Base-by-base conservation (phyloP, 192 early-diverging fungal genomes). In the Thamnidium elegans region DNA sequence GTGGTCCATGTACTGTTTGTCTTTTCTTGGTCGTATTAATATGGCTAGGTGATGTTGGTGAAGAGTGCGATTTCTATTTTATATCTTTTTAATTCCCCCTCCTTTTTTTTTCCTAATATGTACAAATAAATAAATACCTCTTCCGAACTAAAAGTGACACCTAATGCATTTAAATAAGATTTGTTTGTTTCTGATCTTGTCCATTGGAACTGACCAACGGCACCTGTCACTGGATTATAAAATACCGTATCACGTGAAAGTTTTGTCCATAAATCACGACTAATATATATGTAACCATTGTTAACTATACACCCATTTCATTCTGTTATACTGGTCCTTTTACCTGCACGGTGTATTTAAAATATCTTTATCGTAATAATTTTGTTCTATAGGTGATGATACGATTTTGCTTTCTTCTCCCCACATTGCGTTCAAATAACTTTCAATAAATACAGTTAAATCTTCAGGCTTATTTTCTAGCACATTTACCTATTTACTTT, bases 151-250 rank as follows among this genome's bases (percentile, higher is more conserved):
- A 76, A 68, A 8, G 52, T 55, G 0, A 76, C 69, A 23, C 74
- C 74, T 7, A 76, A 53, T 46, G 74, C 70, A 43, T 58, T 47
- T 26, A 76, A 48, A 46, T 76, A 76, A 14, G 59, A 62, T 21
- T 55, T 60, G 43, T 71, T 70, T 11, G 63, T 69, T 44, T 76
- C 64, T 11, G 74, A 76, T 44, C 74, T 47, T 50, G 65, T 68
- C 74, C 74, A 76, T 26, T 71, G 74, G 30, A 76, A 76, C 32
- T 76, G 74, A n/a, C 74, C 74, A n/a, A 76, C 59, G 9, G 65
- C 56, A 7, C 74, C 74, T 31, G 74, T 76, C 14, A 71, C 32
- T 19, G 74, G 69, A 60, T 76, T 76, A 30, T 72, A 76, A 39
- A 76, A 76, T 3, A 76, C 67, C 3, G 74, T 64, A 47, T 76